Conservation (phyloP, 2,329 filamentous ascomycete genomes). For the Epichloe scottii region DNA sequence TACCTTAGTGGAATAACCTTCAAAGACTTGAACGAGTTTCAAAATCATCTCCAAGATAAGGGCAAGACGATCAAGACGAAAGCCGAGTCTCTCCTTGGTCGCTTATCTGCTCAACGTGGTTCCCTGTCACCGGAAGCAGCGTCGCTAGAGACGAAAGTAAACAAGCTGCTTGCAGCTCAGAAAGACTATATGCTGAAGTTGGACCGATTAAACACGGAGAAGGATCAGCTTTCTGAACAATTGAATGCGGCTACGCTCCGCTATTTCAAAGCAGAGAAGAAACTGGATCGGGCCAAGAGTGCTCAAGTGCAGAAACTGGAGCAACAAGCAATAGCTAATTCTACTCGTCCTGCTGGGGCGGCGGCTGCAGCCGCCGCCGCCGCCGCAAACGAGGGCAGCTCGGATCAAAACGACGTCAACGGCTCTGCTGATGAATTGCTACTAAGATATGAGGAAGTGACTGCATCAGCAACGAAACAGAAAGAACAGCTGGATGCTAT, state of each 20-base stretch:
- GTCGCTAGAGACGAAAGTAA: constrained; percentile 63
- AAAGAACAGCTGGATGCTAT: constrained; percentile 78
- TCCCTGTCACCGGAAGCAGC: constrained; percentile 54
- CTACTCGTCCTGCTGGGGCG: constrained; percentile 31
- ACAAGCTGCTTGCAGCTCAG: constrained; percentile 63
- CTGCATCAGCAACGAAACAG: constrained; percentile 65
- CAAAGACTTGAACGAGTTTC: constrained; percentile 58
- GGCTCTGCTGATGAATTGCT: constrained; percentile 55
- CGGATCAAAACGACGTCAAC: constrained; percentile 38
- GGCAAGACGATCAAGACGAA: constrained; percentile 64
- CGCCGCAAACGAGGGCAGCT: constrained; percentile 31
- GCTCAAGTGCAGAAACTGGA: constrained; percentile 84
- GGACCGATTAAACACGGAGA: constrained; percentile 63
- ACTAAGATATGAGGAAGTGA: constrained; percentile 62
- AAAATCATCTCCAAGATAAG: constrained; percentile 66
- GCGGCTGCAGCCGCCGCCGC: constrained; percentile 5
- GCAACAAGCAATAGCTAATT: constrained; percentile 69
- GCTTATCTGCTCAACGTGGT: constrained; percentile 37
- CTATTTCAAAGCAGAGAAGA: constrained; percentile 93
- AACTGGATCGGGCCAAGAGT: constrained; percentile 80
- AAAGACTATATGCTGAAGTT: constrained; percentile 70
- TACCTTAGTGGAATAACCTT: constrained; percentile 49
- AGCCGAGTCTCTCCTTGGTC: constrained; percentile 55
- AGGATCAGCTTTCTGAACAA: constrained; percentile 73
- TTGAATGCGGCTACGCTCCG: constrained; percentile 79